Evolutionary conservation across 352 stramenopile species (phyloP).

Genomic region (Globisporangium irregulare): DNA sequence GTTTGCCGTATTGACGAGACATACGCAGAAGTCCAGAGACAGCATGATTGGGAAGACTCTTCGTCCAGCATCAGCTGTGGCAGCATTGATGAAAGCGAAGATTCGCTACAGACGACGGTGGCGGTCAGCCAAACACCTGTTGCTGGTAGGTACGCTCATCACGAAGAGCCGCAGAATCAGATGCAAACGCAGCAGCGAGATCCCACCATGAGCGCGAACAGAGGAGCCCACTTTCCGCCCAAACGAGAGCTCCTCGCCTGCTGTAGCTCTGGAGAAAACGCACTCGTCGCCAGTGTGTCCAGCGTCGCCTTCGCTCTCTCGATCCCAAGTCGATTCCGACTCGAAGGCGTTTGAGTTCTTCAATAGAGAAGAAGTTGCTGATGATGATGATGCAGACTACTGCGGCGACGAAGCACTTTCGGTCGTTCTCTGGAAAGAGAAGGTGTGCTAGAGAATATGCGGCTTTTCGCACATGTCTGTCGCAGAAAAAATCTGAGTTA

Average conservation of each 20-base stretch:
- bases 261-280: not conserved
- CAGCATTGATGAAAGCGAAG: not conserved
- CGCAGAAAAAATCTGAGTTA: not conserved
- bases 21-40: not conserved
- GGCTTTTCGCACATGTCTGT: conserved; percentile 5
- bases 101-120: not conserved
- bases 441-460: not conserved
- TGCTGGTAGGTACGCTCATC: not conserved
- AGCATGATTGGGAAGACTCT: not conserved
- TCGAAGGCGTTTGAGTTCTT: conserved; percentile 14
- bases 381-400: not conserved
- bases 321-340: not conserved
- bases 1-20: not conserved
- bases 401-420: not conserved
- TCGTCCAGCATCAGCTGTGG: not conserved
- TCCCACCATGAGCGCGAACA: not conserved
- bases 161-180: not conserved
- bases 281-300: not conserved
- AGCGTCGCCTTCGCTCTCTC: not conserved
- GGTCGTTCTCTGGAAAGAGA: too few species aligned
- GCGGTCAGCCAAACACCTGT: not conserved
- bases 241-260: not conserved
- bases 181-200: not conserved
- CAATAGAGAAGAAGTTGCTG: not conserved
- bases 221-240: not conserved